Evolutionary conservation across 2,329 filamentous ascomycete species (phyloP).

Genomic region (Penicillium hordei): DNA sequence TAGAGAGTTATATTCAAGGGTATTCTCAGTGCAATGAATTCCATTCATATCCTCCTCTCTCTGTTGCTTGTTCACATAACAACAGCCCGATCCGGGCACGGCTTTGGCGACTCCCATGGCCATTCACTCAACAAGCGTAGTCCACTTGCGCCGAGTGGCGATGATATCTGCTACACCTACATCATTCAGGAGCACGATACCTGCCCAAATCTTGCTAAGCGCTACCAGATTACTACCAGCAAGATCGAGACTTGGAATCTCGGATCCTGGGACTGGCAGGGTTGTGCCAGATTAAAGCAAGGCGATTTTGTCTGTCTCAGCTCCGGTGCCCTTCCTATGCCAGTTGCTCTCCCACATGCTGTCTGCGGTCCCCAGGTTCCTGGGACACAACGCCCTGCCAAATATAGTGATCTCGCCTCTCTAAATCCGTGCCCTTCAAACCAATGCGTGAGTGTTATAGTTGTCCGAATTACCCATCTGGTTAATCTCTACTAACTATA

Average conservation of each 20-base stretch:
- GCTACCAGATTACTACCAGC: slow-evolving; percentile 36
- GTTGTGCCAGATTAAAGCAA: slow-evolving; percentile 37
- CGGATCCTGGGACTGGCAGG: slow-evolving; percentile 48
- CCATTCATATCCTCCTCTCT: not conserved
- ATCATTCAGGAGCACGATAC: slow-evolving; percentile 35
- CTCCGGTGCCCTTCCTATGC: slow-evolving; percentile 44
- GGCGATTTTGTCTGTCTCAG: slow-evolving; percentile 44
- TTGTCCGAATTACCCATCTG: not conserved
- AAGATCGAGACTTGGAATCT: slow-evolving; percentile 45
- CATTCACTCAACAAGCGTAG: not conserved
- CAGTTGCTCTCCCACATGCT: slow-evolving; percentile 38
- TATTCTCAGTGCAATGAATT: not conserved
- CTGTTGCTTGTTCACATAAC: not conserved
- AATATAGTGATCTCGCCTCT: slow-evolving; percentile 27
- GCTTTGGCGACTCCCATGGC: not conserved
- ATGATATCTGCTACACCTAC: slow-evolving; percentile 44
- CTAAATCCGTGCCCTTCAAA: slow-evolving; percentile 17
- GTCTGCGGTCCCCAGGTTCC: slow-evolving; percentile 50
- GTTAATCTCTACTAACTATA: not conserved
- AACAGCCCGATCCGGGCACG: not conserved
- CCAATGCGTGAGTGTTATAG: slow-evolving; percentile 14
- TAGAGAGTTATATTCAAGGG: not conserved
- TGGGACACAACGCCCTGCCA: slow-evolving; percentile 37
- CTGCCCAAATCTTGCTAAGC: slow-evolving; percentile 37
- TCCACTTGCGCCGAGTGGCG: slow-evolving; percentile 14